Evolutionary conservation across 495 filamentous ascomycete genomes (phyloP), one percentile per base, ranked within the genome.

Genomic region (Pyronema omphalodes): DNA sequence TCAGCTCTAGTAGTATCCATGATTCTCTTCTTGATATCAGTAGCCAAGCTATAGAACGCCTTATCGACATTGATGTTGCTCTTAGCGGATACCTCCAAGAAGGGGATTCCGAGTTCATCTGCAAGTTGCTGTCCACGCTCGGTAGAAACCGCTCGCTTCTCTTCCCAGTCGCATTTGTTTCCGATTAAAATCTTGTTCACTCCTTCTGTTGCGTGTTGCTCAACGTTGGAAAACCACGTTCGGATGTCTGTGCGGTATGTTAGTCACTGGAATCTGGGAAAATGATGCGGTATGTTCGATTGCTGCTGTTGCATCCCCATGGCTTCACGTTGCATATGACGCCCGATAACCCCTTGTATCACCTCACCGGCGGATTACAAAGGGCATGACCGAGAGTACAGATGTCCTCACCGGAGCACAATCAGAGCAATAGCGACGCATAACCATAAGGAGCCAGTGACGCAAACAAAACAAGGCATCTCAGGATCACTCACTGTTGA

Each of bases 121-220:
- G 91, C 91, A 37, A 99, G 76, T 59, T 83, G 78, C 66, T 99
- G 89, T 57, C 91, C 91, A 64, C 83, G 84, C 68, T 96, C 87
- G 45, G 83, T 94, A 23, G 86, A 86, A 15, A 99, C 84, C 14
- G 81, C 84, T 57, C 93, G 78, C 74, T 96, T 99, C 70, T 99
- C 91, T 70, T 96, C 89, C 93, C 93, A 96, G 71, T 99, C 91
- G 71, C 91, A 98, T 71, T 99, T 99, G 75, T 99, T 99, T 62
- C 91, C 91, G 56, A 99, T 94, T 48, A 99, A 80, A 63, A 99
- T 96, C 74, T 96, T 99, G 80, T 96, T 94, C 60, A 99, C 91
- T 58, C 93, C 93, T 71, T 96, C 91, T 56, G 88, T 95, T 47
- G 93, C 91, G 71, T 99, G 93, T 68, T 96, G 89, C 67, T 98